phyloP scores from a whole-genome alignment of 1,139 yeast species.

The Saccharomycopsis crataegensis region DNA sequence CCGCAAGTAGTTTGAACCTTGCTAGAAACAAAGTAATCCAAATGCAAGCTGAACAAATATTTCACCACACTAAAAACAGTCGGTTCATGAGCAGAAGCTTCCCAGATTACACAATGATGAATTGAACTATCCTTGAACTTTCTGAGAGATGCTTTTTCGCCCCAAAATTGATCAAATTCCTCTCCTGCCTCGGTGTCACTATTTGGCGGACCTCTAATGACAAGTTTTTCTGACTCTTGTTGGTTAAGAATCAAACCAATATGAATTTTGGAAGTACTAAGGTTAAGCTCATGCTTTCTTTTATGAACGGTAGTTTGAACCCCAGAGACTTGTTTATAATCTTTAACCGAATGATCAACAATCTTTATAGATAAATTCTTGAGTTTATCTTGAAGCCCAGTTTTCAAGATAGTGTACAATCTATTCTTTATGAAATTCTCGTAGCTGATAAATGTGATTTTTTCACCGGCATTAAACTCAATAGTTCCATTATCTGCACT shows the following conservation, averaged over 20 bases:
- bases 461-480: constrained; percentile 60
- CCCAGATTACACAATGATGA: constrained; percentile 86
- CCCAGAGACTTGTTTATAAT: constrained; percentile 16
- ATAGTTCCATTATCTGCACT: constrained; percentile 29
- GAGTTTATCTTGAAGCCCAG: constrained; percentile 65
- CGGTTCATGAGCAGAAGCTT: constrained; percentile 46
- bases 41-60: constrained; percentile 56
- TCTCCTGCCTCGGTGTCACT: constrained; percentile 49
- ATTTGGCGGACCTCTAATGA: constrained; percentile 76
- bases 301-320: constrained; percentile 39
- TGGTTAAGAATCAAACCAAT: constrained; percentile 70
- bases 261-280: constrained; percentile 26
- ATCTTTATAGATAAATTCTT: constrained; percentile 37
- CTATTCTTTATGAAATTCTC: constrained; percentile 60
- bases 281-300: constrained; percentile 39
- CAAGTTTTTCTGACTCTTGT: constrained; percentile 67
- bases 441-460: constrained; percentile 63
- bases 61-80: constrained; percentile 59
- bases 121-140: constrained; percentile 88
- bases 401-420: constrained; percentile 48
- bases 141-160: constrained; percentile 73
- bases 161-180: constrained; percentile 84
- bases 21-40: constrained; percentile 40
- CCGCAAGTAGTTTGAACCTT: constrained; percentile 36
- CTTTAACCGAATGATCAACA: constrained; percentile 27